These are phyloP conservation scores for Sarocladium strictum DNA, from an alignment of 2,329 filamentous ascomycete genomes.

Conservation along the genomic window DNA sequence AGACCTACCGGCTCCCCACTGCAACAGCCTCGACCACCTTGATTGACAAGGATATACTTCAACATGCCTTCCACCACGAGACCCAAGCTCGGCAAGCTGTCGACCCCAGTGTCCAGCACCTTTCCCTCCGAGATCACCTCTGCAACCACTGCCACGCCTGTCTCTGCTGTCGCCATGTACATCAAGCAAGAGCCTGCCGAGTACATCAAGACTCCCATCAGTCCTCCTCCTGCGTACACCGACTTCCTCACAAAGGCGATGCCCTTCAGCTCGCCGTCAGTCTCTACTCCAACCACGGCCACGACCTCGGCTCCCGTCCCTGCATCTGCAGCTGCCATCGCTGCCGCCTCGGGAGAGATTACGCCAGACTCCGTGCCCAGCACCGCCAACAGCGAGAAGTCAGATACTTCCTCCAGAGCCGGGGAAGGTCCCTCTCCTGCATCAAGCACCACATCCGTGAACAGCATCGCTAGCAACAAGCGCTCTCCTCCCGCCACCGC, in stretches of 20 bases:
- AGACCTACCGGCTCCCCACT: neutral
- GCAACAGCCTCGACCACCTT: neutral
- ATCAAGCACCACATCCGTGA: conserved; percentile 31
- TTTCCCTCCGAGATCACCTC: conserved; percentile 53
- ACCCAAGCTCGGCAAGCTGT: conserved; percentile 57
- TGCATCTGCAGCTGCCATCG: conserved; percentile 17
- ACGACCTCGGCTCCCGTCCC: neutral
- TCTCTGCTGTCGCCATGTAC: conserved; percentile 40
- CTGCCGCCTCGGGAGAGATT: conserved; percentile 44
- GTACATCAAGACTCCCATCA: conserved; percentile 83
- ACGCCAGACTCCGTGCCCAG: conserved; percentile 47
- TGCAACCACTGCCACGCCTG: conserved; percentile 58
- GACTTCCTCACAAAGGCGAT: conserved; percentile 81
- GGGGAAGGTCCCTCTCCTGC: conserved; percentile 33
- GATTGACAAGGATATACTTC: conserved; percentile 14
- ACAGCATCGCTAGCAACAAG: conserved; percentile 21
- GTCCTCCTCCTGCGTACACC: conserved; percentile 81
- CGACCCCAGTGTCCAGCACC: conserved; percentile 56
- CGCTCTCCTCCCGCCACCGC: conserved; percentile 29
- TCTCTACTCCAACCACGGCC: conserved; percentile 30
- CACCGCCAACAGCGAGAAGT: conserved; percentile 49
- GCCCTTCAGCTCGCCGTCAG: conserved; percentile 60
- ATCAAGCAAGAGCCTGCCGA: conserved; percentile 35
- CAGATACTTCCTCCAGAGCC: conserved; percentile 53
- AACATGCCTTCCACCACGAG: conserved; percentile 44